Percentiles rank a stretch among this genome's conserved stretches.
Conservation (phyloP, 345 rosid genomes). For the Eucalyptus marginata region DNA sequence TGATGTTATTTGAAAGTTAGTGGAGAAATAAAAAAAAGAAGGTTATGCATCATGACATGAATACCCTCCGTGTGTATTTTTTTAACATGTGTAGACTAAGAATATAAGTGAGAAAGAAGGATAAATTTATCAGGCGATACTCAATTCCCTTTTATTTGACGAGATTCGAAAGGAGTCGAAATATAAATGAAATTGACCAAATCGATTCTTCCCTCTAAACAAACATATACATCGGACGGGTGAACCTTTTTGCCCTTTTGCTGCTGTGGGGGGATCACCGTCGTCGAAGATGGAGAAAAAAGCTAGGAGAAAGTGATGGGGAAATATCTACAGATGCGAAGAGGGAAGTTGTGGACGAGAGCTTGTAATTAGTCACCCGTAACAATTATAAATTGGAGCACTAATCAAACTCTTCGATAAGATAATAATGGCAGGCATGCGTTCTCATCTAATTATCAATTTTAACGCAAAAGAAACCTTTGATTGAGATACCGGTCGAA, state of each 20-base stretch:
- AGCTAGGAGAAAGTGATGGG: neutral
- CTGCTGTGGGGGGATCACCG: neutral
- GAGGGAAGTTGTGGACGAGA: neutral
- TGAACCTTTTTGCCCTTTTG: neutral
- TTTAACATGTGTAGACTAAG: neutral
- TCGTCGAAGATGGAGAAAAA: neutral
- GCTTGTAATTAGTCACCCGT: neutral
- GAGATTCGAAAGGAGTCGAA: neutral
- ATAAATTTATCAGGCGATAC: neutral
- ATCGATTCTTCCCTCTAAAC: neutral
- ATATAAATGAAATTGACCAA: neutral
- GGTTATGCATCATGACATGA: neutral
- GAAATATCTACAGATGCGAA: neutral
- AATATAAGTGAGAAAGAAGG: neutral
- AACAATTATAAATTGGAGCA: neutral
- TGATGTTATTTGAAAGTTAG: accelerated
- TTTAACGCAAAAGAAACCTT: neutral
- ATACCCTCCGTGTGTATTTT: neutral
- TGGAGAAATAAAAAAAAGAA: neutral
- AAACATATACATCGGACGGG: neutral
- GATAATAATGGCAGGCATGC: neutral
- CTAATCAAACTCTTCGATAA: neutral
- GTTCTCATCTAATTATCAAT: neutral
- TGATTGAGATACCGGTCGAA: neutral
- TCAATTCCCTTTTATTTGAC: neutral